Evolutionary conservation across 2,329 filamentous ascomycete species (phyloP), one percentile per base, ranked within the genome.

Genomic region (Immersiporthe knoxdaviesiana): DNA sequence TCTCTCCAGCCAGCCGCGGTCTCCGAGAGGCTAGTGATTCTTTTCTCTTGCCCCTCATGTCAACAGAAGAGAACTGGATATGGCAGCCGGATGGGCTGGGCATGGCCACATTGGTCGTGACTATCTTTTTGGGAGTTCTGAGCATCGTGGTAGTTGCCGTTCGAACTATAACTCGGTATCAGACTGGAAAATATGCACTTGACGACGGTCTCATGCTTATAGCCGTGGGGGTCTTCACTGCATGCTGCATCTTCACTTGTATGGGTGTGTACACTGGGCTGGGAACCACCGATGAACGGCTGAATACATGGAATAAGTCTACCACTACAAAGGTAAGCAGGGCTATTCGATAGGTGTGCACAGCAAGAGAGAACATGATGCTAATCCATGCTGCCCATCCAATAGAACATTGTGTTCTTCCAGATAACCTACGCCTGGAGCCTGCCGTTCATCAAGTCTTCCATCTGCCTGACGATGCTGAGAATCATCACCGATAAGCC

Each of bases 351-450:
- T n/a, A n/a, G n/a, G n/a, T n/a, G n/a, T n/a, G n/a, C 32, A 18
- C 11, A 30, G 12, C 11, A 56, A 59, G 6, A 59, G 6, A n/a
- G 3, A 35, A 39, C 14, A 1, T 8, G 3, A 21, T 21, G n/a
- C 32, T 62, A 27, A 63, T 32, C 16, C 8, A 16, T 24, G n/a
- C n/a, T n/a, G n/a, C n/a, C 32, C n/a, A 2, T 32, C 27, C 5
- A 10, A 10, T 27, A 67, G 66, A 56, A 67, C 18, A 24, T 67
- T 18, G n/a, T 67, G 11, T 59, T 58, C 30, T 67, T 67, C 47
- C 59, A 67, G 16, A 39, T 63, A 14, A 67, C 66, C 58, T 67
- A 67, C 47, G 66, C 66, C 18, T 67, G 59, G 50, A 67, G 66
- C 50, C 35, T 67, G 11, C 66, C 66, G 8, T 67, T 67, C 60